A percentile compares a stretch with the other conserved stretches of the same genome.
Conservation (phyloP, 208 protist species). For the Trypanosoma congolense region DNA sequence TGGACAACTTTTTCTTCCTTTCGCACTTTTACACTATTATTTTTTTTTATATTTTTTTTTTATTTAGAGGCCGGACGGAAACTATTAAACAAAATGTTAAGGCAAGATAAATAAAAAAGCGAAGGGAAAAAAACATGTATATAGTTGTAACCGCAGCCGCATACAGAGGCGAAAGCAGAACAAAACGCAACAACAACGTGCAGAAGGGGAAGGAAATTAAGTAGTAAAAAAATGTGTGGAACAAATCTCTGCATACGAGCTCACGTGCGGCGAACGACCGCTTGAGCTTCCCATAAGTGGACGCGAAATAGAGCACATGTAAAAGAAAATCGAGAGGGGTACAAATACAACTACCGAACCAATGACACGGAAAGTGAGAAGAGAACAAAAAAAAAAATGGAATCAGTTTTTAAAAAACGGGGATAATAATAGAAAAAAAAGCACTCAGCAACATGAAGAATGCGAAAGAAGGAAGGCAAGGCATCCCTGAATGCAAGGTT, state of each 20-base stretch:
- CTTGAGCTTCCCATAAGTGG: no score
- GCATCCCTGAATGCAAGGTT: no score
- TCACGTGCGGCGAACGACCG: no score
- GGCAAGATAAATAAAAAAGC: slow-evolving; percentile 22
- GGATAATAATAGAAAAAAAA: slow-evolving; percentile 6
- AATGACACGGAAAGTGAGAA: slow-evolving; percentile 1
- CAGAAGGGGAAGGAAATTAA: no score
- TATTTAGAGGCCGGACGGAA: background rate
- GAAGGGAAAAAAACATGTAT: slow-evolving; percentile 11
- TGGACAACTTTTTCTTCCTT: slow-evolving; percentile 27
- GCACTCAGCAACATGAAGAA: background rate
- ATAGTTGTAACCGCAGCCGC: background rate
- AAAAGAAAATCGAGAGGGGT: no score
- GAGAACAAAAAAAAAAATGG: background rate
- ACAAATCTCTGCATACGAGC: no score
- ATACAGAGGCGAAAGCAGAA: background rate
- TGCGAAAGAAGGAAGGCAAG: no score
- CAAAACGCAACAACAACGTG: no score
- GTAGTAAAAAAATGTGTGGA: no score
- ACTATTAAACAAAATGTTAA: slow-evolving; percentile 10
- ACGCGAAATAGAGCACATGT: no score
- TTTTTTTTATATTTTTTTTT: background rate
- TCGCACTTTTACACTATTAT: background rate
- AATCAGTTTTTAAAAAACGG: background rate
- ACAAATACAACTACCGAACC: background rate